Conservation (phyloP, 2,329 filamentous ascomycete genomes). For the Dichotomopilus funicola region DNA sequence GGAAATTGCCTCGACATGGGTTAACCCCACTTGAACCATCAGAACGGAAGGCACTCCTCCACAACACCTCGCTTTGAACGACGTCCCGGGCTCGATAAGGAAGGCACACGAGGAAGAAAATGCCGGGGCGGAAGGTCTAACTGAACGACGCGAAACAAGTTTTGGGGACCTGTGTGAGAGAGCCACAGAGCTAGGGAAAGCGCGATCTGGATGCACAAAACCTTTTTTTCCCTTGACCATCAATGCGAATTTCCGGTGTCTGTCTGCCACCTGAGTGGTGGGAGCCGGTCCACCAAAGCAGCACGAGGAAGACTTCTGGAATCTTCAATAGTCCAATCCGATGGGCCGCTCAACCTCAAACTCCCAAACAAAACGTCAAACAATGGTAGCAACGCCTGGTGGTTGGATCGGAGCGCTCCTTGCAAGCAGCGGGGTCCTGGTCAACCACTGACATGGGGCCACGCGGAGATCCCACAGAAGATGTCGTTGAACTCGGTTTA, state of each 20-base stretch:
- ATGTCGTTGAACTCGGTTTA: not conserved
- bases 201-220: not conserved
- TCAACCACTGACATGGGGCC: constrained; percentile 7
- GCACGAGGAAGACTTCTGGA: constrained; percentile 22
- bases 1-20: not conserved
- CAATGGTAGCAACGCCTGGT: not conserved
- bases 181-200: not conserved
- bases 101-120: not conserved
- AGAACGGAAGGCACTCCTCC: not conserved
- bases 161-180: not conserved
- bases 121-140: too few species aligned
- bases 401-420: constrained; percentile 1
- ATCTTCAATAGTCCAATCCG: constrained; percentile 12
- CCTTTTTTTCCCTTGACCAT: not conserved
- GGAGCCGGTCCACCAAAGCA: constrained; percentile 9
- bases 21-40: not conserved
- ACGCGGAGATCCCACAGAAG: constrained; percentile 10
- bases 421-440: not conserved
- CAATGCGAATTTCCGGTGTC: constrained; percentile 4
- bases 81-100: not conserved
- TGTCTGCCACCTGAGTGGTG: constrained; percentile 8
- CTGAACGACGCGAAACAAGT: too few species aligned
- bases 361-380: constrained; percentile 2
- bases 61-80: too few species aligned
- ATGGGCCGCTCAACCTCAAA: not conserved